These are phyloP conservation scores for Solanum rostratum DNA, from an alignment of 257 asterid species.

Conservation along the genomic window DNA sequence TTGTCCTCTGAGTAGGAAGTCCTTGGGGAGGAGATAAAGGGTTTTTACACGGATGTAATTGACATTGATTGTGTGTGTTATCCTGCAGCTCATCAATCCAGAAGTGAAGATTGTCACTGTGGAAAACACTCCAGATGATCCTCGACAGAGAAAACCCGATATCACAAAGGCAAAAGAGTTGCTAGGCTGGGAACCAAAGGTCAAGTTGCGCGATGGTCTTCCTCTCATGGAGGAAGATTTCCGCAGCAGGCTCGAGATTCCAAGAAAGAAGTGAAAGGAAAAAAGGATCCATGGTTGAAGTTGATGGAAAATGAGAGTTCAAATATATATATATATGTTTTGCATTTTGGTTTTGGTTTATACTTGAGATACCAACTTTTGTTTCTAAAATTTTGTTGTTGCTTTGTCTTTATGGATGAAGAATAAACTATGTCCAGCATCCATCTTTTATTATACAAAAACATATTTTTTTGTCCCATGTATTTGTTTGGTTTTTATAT, in stretches of 20 bases:
- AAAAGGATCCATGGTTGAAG: background rate
- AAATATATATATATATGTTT: background rate
- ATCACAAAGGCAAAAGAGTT: conserved; percentile 78
- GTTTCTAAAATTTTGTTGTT: background rate
- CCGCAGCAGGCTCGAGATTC: conserved; percentile 60
- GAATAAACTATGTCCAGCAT: background rate
- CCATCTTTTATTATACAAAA: background rate
- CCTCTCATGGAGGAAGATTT: conserved; percentile 96
- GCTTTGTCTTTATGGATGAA: background rate
- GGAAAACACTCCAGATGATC: conserved; percentile 98
- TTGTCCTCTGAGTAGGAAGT: background rate
- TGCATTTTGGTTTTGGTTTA: background rate
- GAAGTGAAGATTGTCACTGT: conserved; percentile 55
- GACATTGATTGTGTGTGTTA: background rate
- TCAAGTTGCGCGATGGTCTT: conserved; percentile 75
- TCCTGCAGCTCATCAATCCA: conserved; percentile 71
- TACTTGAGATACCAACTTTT: background rate
- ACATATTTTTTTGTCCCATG: background rate
- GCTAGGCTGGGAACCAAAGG: conserved; percentile 88
- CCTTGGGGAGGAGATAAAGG: background rate
- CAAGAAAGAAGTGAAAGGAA: conserved; percentile 15
- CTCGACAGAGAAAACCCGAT: conserved; percentile 88
- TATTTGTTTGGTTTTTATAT: background rate
- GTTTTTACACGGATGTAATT: too few species aligned
- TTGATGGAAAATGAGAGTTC: background rate